phyloP scores from a whole-genome alignment of 345 rosid species.

The Eucalyptus erythrocorys region DNA sequence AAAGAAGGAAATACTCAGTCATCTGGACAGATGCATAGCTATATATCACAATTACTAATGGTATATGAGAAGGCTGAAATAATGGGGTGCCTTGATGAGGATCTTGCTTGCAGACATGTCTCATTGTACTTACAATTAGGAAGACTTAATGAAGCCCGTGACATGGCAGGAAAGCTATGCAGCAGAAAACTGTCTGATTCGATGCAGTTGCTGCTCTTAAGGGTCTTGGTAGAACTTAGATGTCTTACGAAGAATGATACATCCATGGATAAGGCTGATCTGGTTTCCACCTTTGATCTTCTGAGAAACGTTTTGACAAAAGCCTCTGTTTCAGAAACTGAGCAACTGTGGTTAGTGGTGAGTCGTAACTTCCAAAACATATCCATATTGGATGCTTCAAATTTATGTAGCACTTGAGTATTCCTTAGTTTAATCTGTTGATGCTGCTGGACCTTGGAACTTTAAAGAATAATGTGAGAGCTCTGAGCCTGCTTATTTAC shows the following conservation, averaged over 20 bases:
- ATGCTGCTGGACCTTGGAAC: not conserved
- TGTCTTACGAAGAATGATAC: slow-evolving; percentile 13
- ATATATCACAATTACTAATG: slow-evolving; percentile 25
- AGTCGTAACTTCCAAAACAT: not conserved
- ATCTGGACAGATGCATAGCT: slow-evolving; percentile 10
- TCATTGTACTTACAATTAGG: slow-evolving; percentile 57
- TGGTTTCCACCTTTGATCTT: slow-evolving; percentile 36
- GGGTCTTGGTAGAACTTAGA: slow-evolving; percentile 49
- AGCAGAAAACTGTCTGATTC: slow-evolving; percentile 39
- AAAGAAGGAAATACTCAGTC: slow-evolving; percentile 14
- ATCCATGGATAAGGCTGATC: slow-evolving; percentile 31
- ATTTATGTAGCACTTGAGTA: not conserved
- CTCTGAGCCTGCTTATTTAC: not conserved
- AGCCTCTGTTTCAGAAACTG: slow-evolving; percentile 46
- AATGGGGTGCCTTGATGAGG: slow-evolving; percentile 49
- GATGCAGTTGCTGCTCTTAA: slow-evolving; percentile 45
- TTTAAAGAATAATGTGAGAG: not conserved
- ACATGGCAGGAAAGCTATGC: slow-evolving; percentile 54
- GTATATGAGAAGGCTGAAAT: slow-evolving; percentile 63
- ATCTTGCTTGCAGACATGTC: slow-evolving; percentile 54
- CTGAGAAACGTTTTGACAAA: slow-evolving; percentile 31
- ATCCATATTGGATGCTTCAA: not conserved
- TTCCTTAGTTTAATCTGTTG: not conserved
- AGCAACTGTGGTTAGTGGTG: slow-evolving; percentile 82
- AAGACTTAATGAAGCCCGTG: slow-evolving; percentile 42